Base-by-base conservation (phyloP, 805 yeast genomes). In the Jamesozyma gamospora region DNA sequence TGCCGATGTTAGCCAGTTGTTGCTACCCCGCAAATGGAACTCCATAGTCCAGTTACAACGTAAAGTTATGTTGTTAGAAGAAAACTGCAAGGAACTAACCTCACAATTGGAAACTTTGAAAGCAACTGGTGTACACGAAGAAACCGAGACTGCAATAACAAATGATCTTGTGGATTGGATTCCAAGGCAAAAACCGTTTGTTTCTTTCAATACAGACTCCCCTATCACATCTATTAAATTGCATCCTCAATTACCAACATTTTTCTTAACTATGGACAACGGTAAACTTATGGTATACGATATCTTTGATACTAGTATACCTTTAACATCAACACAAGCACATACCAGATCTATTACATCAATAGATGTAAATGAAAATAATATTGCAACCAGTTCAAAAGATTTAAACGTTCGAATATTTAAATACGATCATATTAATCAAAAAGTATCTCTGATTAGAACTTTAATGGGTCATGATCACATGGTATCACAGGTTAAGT, bases 391-490 rank as follows among this genome's bases (percentile, higher is more conserved):
- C 1, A 64, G 71, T 37, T 70, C 75, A 1, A 66, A 74, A 2
- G 81, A 76, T 47, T 47, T 68, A 35, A 58, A 64, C 17, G 72
- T 86, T 40, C 82, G 82, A 53, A 60, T 86, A 3, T 87, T 47
- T 38, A 40, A 32, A 13, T 45, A 48, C 47, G 6, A 24, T 34
- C 15, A 32, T 5, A 10, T 28, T n/a, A 21, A 68, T 74, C 4
- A 50, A 57, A 25, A 66, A 72, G 12, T 72, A 51, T 69, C 67
- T 31, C 72, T 79, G 34, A 55, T 75, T 1, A 67, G 85, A 28
- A 76, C 86, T 1, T 60, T 88, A 17, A 63, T 77, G 0, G 96
- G 96, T 11, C 97, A 88, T 61, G 94, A 86, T 44, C 95, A 88
- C 56, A 75, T 92, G 1, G 77, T 88, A 0, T 82, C 94, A 0